These are phyloP conservation scores for Magnaporthiopsis rhizophila DNA, from an alignment of 2,329 filamentous ascomycete genomes.

Conservation along the genomic window DNA sequence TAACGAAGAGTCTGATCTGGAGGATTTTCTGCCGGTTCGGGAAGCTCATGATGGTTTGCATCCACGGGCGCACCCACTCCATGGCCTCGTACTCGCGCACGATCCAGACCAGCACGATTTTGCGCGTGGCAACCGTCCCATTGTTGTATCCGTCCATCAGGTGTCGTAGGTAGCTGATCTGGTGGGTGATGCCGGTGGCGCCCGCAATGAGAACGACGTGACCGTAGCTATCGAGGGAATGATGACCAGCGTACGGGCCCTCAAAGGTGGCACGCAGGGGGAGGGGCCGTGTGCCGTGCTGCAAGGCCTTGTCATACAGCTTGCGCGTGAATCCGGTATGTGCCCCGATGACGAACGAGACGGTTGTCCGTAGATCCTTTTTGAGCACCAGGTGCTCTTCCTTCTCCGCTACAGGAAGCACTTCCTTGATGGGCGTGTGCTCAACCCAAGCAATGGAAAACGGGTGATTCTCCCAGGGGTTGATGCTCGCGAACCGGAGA, in stretches of 20 bases:
- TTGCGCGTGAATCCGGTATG: conserved; percentile 82
- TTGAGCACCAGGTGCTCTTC: conserved; percentile 24
- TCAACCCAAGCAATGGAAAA: conserved; percentile 74
- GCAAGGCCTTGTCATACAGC: conserved; percentile 62
- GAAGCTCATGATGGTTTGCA: conserved; percentile 66
- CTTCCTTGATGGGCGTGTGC: conserved; percentile 34
- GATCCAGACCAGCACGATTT: conserved; percentile 83
- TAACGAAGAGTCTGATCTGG: conserved; percentile 83
- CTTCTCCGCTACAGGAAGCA: conserved; percentile 22
- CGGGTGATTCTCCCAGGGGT: conserved; percentile 65
- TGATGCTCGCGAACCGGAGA: conserved; percentile 59
- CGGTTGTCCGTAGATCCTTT: conserved; percentile 39
- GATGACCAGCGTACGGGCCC: conserved; percentile 79
- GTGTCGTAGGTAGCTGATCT: conserved; percentile 79
- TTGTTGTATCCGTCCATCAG: conserved; percentile 61
- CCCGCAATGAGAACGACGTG: conserved; percentile 86
- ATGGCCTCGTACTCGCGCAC: conserved; percentile 83
- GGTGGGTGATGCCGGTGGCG: conserved; percentile 91
- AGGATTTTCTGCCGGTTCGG: conserved; percentile 75
- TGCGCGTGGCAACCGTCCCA: conserved; percentile 70
- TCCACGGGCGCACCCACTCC: conserved; percentile 89
- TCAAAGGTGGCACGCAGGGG: conserved; percentile 69
- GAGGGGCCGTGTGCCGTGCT: conserved; percentile 43
- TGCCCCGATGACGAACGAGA: conserved; percentile 80
- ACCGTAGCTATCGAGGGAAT: conserved; percentile 85